Percentiles rank a stretch among this genome's conserved stretches.
Evolutionary conservation across 2,329 filamentous ascomycete species (phyloP).

Genomic region (Stagonosporopsis chrysanthemi): DNA sequence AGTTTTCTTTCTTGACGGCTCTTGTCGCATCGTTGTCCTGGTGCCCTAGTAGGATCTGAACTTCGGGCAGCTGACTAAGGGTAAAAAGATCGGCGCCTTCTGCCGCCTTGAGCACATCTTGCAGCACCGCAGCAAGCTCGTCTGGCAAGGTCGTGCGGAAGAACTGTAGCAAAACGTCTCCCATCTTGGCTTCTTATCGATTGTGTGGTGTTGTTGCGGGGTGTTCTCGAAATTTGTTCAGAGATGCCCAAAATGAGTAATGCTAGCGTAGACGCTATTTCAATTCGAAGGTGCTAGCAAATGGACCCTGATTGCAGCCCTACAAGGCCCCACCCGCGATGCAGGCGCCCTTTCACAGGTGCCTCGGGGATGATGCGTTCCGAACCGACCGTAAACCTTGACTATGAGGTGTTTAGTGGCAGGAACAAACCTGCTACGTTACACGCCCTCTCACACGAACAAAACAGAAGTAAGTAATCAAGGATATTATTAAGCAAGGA

Average conservation of each 20-base stretch:
- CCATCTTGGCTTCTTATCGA: constrained; percentile 44
- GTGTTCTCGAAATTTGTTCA: constrained; percentile 29
- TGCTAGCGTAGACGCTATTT: constrained; percentile 33
- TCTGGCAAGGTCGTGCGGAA: constrained; percentile 52
- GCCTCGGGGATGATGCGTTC: background rate
- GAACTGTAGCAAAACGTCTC: constrained; percentile 53
- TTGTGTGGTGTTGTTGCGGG: constrained; percentile 27
- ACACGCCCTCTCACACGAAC: background rate
- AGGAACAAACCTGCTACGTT: too few species aligned
- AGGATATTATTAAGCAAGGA: constrained; percentile 6
- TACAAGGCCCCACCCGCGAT: background rate
- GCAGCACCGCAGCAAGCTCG: constrained; percentile 50
- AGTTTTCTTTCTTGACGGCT: constrained; percentile 42
- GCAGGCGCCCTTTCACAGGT: constrained; percentile 10
- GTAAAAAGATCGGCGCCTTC: constrained; percentile 54
- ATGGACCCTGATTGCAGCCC: constrained; percentile 11
- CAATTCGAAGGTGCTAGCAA: constrained; percentile 25
- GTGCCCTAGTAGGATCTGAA: constrained; percentile 52
- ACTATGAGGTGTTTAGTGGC: background rate
- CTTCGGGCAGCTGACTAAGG: constrained; percentile 51
- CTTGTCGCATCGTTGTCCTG: constrained; percentile 44
- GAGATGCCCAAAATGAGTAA: constrained; percentile 35
- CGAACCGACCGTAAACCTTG: background rate
- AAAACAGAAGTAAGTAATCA: background rate
- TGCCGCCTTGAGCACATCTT: constrained; percentile 48